Conservation (phyloP, 1,284 basidiomycete species). For the Ceratobasidium sp. region DNA sequence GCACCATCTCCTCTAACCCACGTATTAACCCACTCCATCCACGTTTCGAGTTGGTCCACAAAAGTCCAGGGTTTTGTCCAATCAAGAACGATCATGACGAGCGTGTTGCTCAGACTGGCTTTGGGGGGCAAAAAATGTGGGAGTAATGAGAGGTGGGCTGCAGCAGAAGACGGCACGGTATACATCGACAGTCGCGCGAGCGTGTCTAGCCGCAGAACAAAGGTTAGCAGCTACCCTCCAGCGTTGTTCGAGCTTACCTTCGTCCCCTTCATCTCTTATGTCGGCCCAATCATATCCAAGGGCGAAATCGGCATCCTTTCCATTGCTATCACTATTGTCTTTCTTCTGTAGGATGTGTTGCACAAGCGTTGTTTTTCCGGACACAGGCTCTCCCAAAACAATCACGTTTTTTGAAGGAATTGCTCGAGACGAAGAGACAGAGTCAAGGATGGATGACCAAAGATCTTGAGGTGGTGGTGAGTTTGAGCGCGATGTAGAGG, state of each 20-base stretch:
- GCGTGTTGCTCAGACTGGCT: conserved; percentile 76
- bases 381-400: conserved; percentile 77
- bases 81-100: conserved; percentile 90
- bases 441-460: conserved; percentile 91
- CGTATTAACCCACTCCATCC: conserved; percentile 85
- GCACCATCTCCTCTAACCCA: conserved; percentile 79
- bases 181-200: conserved; percentile 88
- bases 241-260: conserved; percentile 65
- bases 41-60: conserved; percentile 84
- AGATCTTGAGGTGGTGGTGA: conserved; percentile 77
- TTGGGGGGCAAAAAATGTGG: conserved; percentile 84
- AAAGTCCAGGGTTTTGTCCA: conserved; percentile 96
- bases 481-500: conserved; percentile 33
- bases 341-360: conserved; percentile 76
- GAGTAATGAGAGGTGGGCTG: conserved; percentile 78
- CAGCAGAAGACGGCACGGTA: conserved; percentile 83
- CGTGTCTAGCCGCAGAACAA: conserved; percentile 66
- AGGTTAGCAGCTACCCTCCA: conserved; percentile 47
- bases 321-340: conserved; percentile 58
- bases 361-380: conserved; percentile 79
- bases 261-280: conserved; percentile 85
- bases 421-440: conserved; percentile 84
- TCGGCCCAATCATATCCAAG: conserved; percentile 90
- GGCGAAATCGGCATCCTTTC: conserved; percentile 73
- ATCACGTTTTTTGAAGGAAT: conserved; percentile 87